Percentiles rank a stretch among this genome's conserved stretches.
Evolutionary conservation across 1,284 basidiomycete species (phyloP).

Genomic region (Clitocybe nebularis): DNA sequence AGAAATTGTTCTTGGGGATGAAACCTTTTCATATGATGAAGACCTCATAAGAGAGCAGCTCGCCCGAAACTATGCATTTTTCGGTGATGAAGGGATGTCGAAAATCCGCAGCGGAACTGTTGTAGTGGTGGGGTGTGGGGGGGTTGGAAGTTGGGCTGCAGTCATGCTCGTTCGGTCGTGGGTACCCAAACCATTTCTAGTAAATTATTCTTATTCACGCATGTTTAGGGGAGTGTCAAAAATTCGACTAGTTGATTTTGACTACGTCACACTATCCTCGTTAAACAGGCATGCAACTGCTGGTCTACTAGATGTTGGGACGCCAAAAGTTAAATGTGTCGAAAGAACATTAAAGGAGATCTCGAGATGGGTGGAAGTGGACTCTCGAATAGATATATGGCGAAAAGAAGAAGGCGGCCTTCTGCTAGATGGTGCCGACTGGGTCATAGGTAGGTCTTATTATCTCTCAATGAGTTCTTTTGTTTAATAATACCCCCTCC

Average conservation of each 20-base stretch:
- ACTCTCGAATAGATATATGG: constrained; percentile 82
- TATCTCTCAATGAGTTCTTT: background rate
- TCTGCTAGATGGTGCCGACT: constrained; percentile 79
- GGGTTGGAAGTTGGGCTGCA: constrained; percentile 94
- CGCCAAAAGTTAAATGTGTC: constrained; percentile 87
- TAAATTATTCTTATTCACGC: background rate
- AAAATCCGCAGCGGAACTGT: constrained; percentile 77
- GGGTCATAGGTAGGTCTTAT: constrained; percentile 71
- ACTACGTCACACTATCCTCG: constrained; percentile 90
- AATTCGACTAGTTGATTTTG: constrained; percentile 82
- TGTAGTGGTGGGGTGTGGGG: constrained; percentile 91
- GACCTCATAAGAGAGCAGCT: constrained; percentile 82
- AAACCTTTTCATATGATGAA: constrained; percentile 56
- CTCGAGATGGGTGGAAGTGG: constrained; percentile 71
- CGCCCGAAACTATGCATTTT: constrained; percentile 92
- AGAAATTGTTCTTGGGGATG: constrained; percentile 7
- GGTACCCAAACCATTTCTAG: constrained; percentile 26
- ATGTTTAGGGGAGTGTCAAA: constrained; percentile 61
- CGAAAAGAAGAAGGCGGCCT: constrained; percentile 69
- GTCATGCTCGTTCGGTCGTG: constrained; percentile 90
- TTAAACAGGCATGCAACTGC: constrained; percentile 95
- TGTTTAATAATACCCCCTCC: constrained; percentile 5
- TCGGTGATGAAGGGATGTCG: constrained; percentile 87
- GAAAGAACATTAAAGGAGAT: constrained; percentile 73
- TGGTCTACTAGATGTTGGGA: constrained; percentile 88